Evolutionary conservation across 2,329 filamentous ascomycete species (phyloP).

Genomic region (Rhynchosporium graminicola): DNA sequence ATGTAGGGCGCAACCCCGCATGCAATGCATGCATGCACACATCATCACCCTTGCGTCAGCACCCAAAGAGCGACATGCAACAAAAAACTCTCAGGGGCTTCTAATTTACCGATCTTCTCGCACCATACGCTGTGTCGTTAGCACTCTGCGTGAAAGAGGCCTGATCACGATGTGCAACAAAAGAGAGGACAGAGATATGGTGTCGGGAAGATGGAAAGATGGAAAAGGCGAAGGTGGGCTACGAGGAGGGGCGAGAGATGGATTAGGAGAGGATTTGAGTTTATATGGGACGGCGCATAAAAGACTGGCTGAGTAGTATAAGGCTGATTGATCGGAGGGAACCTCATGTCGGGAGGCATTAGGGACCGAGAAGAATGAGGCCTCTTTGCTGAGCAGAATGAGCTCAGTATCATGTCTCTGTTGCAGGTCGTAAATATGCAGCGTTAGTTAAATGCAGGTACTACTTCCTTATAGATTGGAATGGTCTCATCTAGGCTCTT

Average conservation of each 20-base stretch:
- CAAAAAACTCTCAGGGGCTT: neutral
- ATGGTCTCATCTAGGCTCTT: neutral
- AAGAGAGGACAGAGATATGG: neutral
- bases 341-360: neutral
- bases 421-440: neutral
- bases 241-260: neutral
- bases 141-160: neutral
- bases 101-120: neutral
- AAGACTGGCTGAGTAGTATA: too few relatives aligned
- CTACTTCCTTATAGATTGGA: neutral
- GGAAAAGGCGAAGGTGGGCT: neutral
- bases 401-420: neutral
- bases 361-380: neutral
- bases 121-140: neutral
- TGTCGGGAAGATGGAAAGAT: neutral
- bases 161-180: slow-evolving; percentile 13
- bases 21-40: neutral
- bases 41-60: neutral
- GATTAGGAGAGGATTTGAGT: too few relatives aligned
- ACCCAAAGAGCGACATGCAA: neutral
- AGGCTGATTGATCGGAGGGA: neutral
- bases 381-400: too few relatives aligned
- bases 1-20: neutral
- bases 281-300: neutral
- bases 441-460: neutral